A percentile compares a stretch with the other conserved stretches of the same genome.
phyloP scores from a whole-genome alignment of 129 eudicot genomes.

The Arctium minus region DNA sequence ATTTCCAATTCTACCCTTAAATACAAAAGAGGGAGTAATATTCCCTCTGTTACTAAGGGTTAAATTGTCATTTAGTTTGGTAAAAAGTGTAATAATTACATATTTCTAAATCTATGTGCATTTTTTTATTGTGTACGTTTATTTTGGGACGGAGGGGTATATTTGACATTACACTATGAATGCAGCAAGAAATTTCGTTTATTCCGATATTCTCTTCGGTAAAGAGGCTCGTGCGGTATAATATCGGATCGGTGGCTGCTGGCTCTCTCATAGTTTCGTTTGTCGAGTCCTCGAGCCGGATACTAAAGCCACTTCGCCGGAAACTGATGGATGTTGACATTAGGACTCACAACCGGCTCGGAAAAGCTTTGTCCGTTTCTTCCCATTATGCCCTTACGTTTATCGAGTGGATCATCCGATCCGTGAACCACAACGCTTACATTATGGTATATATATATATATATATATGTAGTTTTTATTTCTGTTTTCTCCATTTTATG shows the following conservation, averaged over 20 bases:
- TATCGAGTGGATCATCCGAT: constrained; percentile 77
- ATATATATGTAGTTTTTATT: too few relatives aligned
- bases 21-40: too few relatives aligned
- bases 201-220: constrained; percentile 84
- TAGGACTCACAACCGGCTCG: constrained; percentile 47
- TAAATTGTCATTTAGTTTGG: neutral
- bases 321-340: constrained; percentile 57
- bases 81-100: neutral
- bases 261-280: constrained; percentile 77
- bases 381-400: constrained; percentile 51
- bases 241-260: constrained; percentile 79
- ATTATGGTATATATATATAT: constrained; percentile 49
- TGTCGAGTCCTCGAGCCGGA: constrained; percentile 64
- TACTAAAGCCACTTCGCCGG: constrained; percentile 69
- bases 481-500: neutral
- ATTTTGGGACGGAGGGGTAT: neutral
- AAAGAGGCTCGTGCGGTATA: constrained; percentile 84
- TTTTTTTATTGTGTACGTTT: neutral
- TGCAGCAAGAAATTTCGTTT: constrained; percentile 86
- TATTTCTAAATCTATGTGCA: neutral
- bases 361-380: constrained; percentile 48
- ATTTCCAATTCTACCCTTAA: too few relatives aligned
- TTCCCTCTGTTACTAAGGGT: neutral
- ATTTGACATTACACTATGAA: constrained; percentile 6
- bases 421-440: constrained; percentile 90